Conservation (phyloP, 176 grass and related monocot genomes). For the Areca catechu region DNA sequence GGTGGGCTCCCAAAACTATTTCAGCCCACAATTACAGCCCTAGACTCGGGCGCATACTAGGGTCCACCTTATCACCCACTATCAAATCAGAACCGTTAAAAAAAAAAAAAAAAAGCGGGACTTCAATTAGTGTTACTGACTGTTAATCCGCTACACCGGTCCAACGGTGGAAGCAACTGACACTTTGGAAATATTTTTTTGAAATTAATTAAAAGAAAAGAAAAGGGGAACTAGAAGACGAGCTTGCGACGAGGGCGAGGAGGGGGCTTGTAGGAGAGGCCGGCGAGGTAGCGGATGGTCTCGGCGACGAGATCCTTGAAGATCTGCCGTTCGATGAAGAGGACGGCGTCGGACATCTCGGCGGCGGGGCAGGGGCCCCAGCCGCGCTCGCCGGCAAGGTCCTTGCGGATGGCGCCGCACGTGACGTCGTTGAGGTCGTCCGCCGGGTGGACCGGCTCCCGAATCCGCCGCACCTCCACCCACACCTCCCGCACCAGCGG, state of each 20-base stretch:
- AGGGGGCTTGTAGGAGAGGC: slow-evolving; percentile 11
- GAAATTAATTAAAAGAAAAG: background rate
- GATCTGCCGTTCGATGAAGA: slow-evolving; percentile 71
- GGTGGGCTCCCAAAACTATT: no score
- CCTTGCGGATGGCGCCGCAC: slow-evolving; percentile 39
- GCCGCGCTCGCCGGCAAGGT: slow-evolving; percentile 29
- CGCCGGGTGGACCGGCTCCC: slow-evolving; percentile 17
- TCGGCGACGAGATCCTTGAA: slow-evolving; percentile 90
- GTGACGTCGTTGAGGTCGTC: slow-evolving; percentile 48
- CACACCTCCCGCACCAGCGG: slow-evolving; percentile 35
- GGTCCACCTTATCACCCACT: no score
- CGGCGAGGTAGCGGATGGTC: slow-evolving; percentile 68
- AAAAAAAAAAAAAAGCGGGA: no score
- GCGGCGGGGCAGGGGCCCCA: slow-evolving; percentile 17
- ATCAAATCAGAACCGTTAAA: no score
- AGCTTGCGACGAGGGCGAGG: slow-evolving; percentile 58
- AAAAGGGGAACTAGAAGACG: slow-evolving; percentile 30
- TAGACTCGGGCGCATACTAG: no score
- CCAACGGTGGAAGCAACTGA: no score
- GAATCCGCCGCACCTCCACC: slow-evolving; percentile 32
- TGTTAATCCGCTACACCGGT: no score
- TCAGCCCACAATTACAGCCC: no score
- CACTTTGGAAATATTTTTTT: background rate
- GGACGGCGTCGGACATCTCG: slow-evolving; percentile 48
- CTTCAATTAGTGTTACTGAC: no score